phyloP scores from a whole-genome alignment of 768 basidiomycete genomes.

The Leccinum broughii region DNA sequence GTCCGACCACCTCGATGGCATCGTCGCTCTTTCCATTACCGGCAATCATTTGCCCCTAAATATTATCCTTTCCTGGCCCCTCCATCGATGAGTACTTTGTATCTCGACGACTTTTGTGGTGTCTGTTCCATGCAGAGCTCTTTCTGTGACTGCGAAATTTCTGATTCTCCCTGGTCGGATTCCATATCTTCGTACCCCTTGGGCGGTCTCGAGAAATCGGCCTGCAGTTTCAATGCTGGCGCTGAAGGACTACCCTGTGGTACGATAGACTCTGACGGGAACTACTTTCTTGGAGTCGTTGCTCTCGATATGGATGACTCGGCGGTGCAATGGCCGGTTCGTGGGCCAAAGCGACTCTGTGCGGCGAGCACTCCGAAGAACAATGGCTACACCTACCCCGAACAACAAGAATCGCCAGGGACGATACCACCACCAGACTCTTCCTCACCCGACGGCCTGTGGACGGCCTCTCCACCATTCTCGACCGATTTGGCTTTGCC shows the following conservation, averaged over 20 bases:
- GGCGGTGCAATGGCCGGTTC: neutral
- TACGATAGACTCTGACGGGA: neutral
- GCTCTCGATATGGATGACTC: neutral
- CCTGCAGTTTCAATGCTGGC: neutral
- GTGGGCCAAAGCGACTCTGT: constrained; percentile 2
- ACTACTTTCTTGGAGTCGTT: neutral
- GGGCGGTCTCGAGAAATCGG: constrained; percentile 1
- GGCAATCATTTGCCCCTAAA: neutral
- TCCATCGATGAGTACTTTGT: constrained; percentile 10
- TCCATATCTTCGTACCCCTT: neutral
- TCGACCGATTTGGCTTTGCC: neutral
- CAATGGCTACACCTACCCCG: neutral
- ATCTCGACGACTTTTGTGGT: constrained; percentile 5
- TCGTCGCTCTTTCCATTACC: constrained; percentile 8
- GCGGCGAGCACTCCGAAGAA: constrained; percentile 11
- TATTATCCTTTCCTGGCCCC: neutral
- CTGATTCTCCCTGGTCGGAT: constrained; percentile 11
- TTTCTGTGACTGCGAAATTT: constrained; percentile 8
- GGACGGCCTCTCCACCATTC: neutral
- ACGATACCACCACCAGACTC: constrained; percentile 21
- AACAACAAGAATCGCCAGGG: constrained; percentile 7
- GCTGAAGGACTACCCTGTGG: neutral
- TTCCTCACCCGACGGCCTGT: constrained; percentile 19
- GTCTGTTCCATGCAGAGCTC: constrained; percentile 1
- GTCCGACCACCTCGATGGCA: neutral